Evolutionary conservation across 331 rosid genomes (phyloP), one percentile per base, ranked within the genome.

Genomic region (Rhamnella rubrinervis): DNA sequence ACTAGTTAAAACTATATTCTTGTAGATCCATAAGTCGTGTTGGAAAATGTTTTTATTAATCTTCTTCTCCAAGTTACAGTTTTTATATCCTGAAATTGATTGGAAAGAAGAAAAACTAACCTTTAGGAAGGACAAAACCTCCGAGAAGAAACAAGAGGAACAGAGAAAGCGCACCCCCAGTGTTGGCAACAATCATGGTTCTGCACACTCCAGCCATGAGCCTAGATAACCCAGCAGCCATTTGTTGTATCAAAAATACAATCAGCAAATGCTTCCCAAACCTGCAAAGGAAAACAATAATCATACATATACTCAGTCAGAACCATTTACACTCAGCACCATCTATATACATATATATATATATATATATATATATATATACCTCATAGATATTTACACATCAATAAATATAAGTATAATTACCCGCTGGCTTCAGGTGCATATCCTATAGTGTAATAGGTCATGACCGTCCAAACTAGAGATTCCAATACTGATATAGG

Each of bases 51-150:
- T 31, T 31, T 31, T 4, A 31, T 31, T 13, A 52, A 8, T 52
- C 57, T 17, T 52, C n/a, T 52, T 1, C 21, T 19, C 19, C 55
- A 51, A 15, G 19, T 51, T 13, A 51, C 14, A 51, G 17, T 55
- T 2, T 68, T 68, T 62, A 55, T 18, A 25, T 68, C 63, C 2
- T 68, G 11, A 21, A 7, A 6, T 35, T 56, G 47, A 9, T 50
- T 41, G 3, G 12, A 28, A 28, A 40, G 16, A 38, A 55, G 9
- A 25, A 51, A 11, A 16, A 50, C 6, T 19, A 0, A 87, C 90
- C 72, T 85, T 25, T 74, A 41, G 90, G 40, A 2, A 87, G 35
- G 77, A 85, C 10, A 37, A 82, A 85, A 59, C 93, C 93, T 41
- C 93, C 84, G 55, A 83, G 82, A 16, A 72, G 16, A 49, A 76